A percentile compares a stretch with the other conserved stretches of the same genome.
Evolutionary conservation across 441 rosid genomes (phyloP).

Genomic region (Jatropha podagrica): DNA sequence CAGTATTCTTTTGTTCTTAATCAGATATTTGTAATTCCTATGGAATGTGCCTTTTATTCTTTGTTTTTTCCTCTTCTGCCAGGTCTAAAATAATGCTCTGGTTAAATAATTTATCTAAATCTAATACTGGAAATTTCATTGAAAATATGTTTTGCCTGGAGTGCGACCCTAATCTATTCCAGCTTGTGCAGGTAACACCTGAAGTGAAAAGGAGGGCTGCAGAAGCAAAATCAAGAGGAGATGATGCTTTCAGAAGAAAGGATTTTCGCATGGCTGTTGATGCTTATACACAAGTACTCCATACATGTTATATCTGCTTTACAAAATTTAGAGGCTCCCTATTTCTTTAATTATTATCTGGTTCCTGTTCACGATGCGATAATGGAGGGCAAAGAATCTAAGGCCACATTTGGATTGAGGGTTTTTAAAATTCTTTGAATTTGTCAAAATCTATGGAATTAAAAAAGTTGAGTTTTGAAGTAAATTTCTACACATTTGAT

Average conservation of each 20-base stretch:
- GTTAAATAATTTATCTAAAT: not conserved
- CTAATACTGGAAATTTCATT: not conserved
- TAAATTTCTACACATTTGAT: too few species aligned
- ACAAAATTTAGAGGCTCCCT: not conserved
- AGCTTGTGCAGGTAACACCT: constrained; percentile 56
- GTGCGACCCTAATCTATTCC: not conserved
- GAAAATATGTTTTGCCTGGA: constrained; percentile 1
- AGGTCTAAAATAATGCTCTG: not conserved
- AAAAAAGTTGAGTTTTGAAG: too few species aligned
- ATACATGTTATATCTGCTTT: constrained; percentile 17
- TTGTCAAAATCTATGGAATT: too few species aligned
- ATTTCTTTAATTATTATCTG: not conserved
- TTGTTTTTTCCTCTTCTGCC: constrained; percentile 7
- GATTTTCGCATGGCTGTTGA: constrained; percentile 68
- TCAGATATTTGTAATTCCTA: not conserved
- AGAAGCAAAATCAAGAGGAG: constrained; percentile 93
- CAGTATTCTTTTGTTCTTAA: not conserved
- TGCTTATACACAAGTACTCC: constrained; percentile 79
- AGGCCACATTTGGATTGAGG: too few species aligned
- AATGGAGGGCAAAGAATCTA: not conserved
- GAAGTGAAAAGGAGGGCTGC: constrained; percentile 84
- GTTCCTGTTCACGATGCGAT: not conserved
- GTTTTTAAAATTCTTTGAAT: too few species aligned
- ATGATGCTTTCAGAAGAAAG: constrained; percentile 72
- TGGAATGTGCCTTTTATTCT: not conserved